Evolutionary conservation across 1,284 basidiomycete genomes (phyloP).

Genomic region (Puccinia hordei): DNA sequence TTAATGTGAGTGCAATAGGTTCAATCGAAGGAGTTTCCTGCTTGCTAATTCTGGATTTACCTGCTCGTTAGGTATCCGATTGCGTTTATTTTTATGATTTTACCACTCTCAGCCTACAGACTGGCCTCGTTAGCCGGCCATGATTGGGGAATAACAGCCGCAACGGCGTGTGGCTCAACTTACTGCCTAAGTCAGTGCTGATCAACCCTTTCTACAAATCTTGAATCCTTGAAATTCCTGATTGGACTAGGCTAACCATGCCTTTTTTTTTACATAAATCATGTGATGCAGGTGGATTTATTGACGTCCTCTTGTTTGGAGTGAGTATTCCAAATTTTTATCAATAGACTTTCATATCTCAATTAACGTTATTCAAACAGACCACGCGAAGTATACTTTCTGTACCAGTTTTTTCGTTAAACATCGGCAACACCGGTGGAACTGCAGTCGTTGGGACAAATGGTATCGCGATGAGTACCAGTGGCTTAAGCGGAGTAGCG

Average conservation of each 20-base stretch:
- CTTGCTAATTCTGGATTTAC: not conserved
- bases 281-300: slow-evolving; percentile 36
- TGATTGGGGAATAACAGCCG: slow-evolving; percentile 47
- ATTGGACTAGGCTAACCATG: not conserved
- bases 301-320: slow-evolving; percentile 47
- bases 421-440: slow-evolving; percentile 5
- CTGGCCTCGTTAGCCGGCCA: slow-evolving; percentile 44
- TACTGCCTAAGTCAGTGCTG: slow-evolving; percentile 44
- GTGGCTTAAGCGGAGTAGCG: not conserved
- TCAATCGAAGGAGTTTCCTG: not conserved
- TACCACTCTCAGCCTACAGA: slow-evolving; percentile 43
- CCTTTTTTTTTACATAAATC: not conserved
- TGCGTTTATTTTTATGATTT: slow-evolving; percentile 45
- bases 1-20: slow-evolving; percentile 24
- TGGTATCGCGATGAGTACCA: slow-evolving; percentile 23
- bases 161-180: slow-evolving; percentile 20
- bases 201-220: not conserved
- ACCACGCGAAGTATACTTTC: slow-evolving; percentile 40
- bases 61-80: slow-evolving; percentile 35
- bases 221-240: not conserved
- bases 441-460: slow-evolving; percentile 24
- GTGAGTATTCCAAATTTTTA: slow-evolving; percentile 28
- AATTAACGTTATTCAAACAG: not conserved
- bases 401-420: slow-evolving; percentile 23
- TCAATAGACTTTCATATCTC: not conserved